These are phyloP conservation scores for Neurospora sp. DNA, from an alignment of 495 filamentous ascomycete genomes.

Conservation along the genomic window DNA sequence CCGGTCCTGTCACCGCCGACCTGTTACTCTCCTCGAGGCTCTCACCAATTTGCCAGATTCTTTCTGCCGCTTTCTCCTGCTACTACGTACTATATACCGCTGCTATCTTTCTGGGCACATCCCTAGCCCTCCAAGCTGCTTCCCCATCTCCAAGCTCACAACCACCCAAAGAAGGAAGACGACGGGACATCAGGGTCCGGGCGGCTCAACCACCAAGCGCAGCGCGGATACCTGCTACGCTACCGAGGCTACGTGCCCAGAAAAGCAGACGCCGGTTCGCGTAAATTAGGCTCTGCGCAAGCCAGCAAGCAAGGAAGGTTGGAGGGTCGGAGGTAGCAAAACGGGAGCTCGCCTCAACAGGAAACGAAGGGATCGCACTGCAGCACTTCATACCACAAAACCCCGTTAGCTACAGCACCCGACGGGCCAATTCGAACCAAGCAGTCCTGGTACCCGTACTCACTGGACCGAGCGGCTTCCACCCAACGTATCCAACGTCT, in stretches of 20 bases:
- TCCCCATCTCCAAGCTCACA: neutral
- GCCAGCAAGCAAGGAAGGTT: neutral
- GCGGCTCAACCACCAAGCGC: neutral
- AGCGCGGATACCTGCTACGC: neutral
- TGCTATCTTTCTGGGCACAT: neutral
- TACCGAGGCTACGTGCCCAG: neutral
- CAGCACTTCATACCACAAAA: neutral
- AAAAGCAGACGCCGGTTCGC: constrained; percentile 1
- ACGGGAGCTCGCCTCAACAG: constrained; percentile 2
- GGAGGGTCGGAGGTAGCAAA: neutral
- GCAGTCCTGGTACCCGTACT: neutral
- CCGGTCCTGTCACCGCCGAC: neutral
- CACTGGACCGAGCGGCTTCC: neutral
- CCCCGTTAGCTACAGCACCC: constrained; percentile 1
- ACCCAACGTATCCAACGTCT: neutral
- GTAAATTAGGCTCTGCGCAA: neutral
- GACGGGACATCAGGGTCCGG: neutral
- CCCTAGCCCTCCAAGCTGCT: neutral
- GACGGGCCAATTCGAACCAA: neutral
- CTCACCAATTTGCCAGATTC: neutral
- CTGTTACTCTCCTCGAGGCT: neutral
- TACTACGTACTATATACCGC: neutral
- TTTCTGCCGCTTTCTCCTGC: neutral
- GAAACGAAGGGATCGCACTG: constrained; percentile 2
- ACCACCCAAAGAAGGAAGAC: constrained; percentile 1